A percentile compares a stretch with the other conserved stretches of the same genome.
These are phyloP conservation scores for Suaeda aralocaspica DNA, from an alignment of 148 eudicot species.

Conservation along the genomic window DNA sequence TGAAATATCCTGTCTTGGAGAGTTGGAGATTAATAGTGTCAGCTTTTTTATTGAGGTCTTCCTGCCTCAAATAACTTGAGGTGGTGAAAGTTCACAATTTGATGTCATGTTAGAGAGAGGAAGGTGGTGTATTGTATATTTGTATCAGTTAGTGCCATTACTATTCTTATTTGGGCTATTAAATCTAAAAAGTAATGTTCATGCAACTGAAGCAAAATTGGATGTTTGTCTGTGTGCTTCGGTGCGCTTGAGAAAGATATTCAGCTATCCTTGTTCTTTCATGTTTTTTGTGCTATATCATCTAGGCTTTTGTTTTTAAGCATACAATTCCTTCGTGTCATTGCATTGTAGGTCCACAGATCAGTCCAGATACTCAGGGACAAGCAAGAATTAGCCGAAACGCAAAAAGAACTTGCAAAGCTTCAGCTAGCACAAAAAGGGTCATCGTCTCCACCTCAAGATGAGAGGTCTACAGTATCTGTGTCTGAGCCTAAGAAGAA, in stretches of 20 bases:
- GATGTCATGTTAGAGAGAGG: no score
- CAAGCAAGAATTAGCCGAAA: constrained; percentile 92
- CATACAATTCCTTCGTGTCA: not conserved
- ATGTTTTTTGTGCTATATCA: no score
- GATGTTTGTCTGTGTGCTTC: not conserved
- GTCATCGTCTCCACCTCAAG: constrained; percentile 44
- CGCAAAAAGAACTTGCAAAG: constrained; percentile 92
- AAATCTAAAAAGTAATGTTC: no score
- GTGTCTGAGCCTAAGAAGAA: constrained; percentile 44
- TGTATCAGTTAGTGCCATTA: no score
- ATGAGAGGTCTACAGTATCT: constrained; percentile 52
- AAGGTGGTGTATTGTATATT: no score
- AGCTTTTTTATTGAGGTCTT: no score
- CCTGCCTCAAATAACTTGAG: no score
- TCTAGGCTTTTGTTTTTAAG: not conserved
- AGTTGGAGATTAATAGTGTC: no score
- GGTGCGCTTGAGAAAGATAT: not conserved
- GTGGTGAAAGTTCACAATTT: no score
- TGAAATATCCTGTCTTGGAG: no score
- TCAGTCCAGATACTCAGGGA: constrained; percentile 94
- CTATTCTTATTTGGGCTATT: no score
- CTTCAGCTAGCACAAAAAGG: constrained; percentile 90
- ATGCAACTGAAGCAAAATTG: no score
- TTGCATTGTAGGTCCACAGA: constrained; percentile 68
- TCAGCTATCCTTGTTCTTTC: not conserved